Conservation (phyloP, 2,329 filamentous ascomycete genomes). For the Coniosporium uncinatum region DNA sequence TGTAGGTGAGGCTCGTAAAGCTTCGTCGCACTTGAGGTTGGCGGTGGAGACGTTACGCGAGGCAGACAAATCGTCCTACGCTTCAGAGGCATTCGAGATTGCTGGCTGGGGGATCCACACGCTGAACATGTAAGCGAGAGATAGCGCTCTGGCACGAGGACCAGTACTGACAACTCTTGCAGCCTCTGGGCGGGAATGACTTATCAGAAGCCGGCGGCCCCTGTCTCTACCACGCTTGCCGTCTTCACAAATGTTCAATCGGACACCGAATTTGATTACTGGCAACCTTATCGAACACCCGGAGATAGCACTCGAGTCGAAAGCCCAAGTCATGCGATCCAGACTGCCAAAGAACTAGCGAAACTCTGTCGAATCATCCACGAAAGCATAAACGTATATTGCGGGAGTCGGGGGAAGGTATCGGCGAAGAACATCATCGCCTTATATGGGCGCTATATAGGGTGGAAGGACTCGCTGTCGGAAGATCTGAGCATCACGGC, state of each 20-base stretch:
- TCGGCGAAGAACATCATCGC: slow-evolving; percentile 11
- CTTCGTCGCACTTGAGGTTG: slow-evolving; percentile 14
- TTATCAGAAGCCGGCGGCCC: slow-evolving; percentile 13
- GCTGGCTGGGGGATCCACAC: slow-evolving; percentile 11
- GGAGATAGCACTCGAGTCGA: slow-evolving; percentile 10
- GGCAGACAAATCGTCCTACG: slow-evolving; percentile 3
- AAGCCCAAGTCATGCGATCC: slow-evolving; percentile 13
- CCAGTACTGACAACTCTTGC: slow-evolving; percentile 1
- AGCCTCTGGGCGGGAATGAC: slow-evolving; percentile 14
- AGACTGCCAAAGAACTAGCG: slow-evolving; percentile 13
- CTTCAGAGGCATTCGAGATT: slow-evolving; percentile 9
- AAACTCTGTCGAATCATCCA: slow-evolving; percentile 13
- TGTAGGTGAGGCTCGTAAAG: slow-evolving; percentile 14
- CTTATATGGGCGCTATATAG: slow-evolving; percentile 11
- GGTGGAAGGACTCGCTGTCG: slow-evolving; percentile 15
- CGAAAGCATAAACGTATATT: slow-evolving; percentile 15
- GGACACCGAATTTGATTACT: slow-evolving; percentile 10
- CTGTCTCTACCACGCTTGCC: slow-evolving; percentile 7
- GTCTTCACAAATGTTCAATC: slow-evolving; percentile 11
- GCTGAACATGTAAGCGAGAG: slow-evolving; percentile 12
- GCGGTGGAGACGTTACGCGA: slow-evolving; percentile 10
- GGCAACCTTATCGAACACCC: slow-evolving; percentile 16
- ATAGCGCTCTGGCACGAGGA: too few species aligned
- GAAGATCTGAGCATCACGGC: slow-evolving; percentile 7
- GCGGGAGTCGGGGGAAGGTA: slow-evolving; percentile 11